Conservation (phyloP, 2,329 filamentous ascomycete species). For the Pseudogymnoascus verrucosus region DNA sequence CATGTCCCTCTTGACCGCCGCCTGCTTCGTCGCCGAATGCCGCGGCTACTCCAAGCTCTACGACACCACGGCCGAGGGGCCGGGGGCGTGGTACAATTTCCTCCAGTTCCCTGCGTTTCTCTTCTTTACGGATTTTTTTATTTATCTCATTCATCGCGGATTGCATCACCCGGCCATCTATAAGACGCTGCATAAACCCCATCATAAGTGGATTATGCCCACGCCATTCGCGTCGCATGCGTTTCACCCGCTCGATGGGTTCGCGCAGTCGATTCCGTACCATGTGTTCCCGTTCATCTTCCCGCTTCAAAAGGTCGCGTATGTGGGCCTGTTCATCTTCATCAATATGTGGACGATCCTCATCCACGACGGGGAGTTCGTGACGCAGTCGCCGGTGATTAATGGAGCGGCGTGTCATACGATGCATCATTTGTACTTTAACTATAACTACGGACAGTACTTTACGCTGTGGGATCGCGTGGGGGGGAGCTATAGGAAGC, state of each 20-base stretch:
- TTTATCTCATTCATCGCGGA: slow-evolving; percentile 86
- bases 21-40: slow-evolving; percentile 76
- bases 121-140: slow-evolving; percentile 78
- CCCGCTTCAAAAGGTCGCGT: slow-evolving; percentile 84
- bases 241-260: slow-evolving; percentile 92
- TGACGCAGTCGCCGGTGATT: slow-evolving; percentile 81
- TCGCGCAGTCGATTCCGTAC: slow-evolving; percentile 80
- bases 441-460: slow-evolving; percentile 93
- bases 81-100: slow-evolving; percentile 69
- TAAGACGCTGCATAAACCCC: slow-evolving; percentile 88
- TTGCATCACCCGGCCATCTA: slow-evolving; percentile 76
- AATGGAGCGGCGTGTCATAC: slow-evolving; percentile 94
- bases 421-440: slow-evolving; percentile 81
- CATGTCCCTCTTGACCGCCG: slow-evolving; percentile 75
- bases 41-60: slow-evolving; percentile 83
- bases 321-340: slow-evolving; percentile 77
- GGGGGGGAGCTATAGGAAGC: slow-evolving; percentile 77
- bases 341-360: slow-evolving; percentile 97
- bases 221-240: slow-evolving; percentile 88
- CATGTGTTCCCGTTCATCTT: slow-evolving; percentile 90
- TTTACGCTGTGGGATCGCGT: slow-evolving; percentile 87
- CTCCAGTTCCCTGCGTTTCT: slow-evolving; percentile 84
- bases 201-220: slow-evolving; percentile 99
- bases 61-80: slow-evolving; percentile 66
- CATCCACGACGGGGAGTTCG: slow-evolving; percentile 93